Base-by-base conservation (phyloP, 192 early-diverging fungal genomes). In the Podila clonocystis region DNA sequence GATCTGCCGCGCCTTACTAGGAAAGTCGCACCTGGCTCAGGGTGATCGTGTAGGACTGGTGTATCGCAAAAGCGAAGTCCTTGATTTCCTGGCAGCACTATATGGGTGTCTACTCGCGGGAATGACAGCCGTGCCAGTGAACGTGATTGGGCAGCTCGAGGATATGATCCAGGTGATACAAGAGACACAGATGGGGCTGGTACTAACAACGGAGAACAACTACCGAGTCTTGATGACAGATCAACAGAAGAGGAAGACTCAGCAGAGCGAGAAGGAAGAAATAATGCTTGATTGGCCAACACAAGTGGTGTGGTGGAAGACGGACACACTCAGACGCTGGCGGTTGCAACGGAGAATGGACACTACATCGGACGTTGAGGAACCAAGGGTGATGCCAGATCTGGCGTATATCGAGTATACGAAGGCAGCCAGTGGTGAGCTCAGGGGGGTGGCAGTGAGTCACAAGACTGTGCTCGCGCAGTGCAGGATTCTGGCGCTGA, bases 331-430 rank as follows among this genome's bases (percentile, higher is more conserved):
- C 41, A 45, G 11, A 17, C 41, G 41, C 41, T 0, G 41, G 15
- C 41, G 13, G 15, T 45, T 15, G 13, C 13, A 45, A 0, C 15
- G 8, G 41, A 45, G 11, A 45, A 45, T 3, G 15, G 13, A 45
- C 2, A 45, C 0, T 45, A 15, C 41, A 45, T 45, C 15, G 13
- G 41, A 17, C 2, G 41, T 17, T 45, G 11, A 45, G 41, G 41
- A 15, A 3, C 41, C 13, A 45, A 45, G 8, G 15, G 41, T 2
- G 41, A 45, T 45, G 15, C 72, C 87, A 19, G 94, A 95, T n/a
- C 67, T 93, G 33, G 95, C 95, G 0, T 95, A 95, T 62, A 90
- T 96, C 30, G 94, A 95, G 78, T 95, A 91, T 70, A 92, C 91
- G 64, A 96, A 94, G 62, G 89, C 91, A 58, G 89, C 89, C 0